Evolutionary conservation across 176 grass and related monocot species (phyloP).

Genomic region (Coix lacrymajobi): DNA sequence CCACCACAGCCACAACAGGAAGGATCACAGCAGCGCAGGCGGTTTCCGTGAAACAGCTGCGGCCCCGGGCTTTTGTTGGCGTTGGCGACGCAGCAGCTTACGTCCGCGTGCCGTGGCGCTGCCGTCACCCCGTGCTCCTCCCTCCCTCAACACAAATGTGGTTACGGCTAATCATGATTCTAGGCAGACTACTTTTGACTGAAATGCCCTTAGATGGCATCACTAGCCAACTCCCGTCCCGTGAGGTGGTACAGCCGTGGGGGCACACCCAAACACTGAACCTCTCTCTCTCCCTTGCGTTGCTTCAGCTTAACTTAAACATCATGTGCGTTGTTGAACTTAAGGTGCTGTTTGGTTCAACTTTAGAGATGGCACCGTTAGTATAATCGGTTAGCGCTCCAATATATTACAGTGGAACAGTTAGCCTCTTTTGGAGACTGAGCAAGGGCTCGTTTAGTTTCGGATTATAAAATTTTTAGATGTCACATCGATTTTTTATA

Average conservation of each 20-base stretch:
- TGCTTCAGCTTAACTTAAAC: not conserved
- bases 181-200: not conserved
- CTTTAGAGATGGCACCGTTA: too few relatives aligned
- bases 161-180: not conserved
- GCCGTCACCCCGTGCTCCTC: not conserved
- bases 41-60: conserved; percentile 13
- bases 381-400: too few relatives aligned
- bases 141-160: not conserved
- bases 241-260: not conserved
- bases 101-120: not conserved
- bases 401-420: too few relatives aligned
- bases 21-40: not conserved
- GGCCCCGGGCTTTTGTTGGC: not conserved
- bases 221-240: not conserved
- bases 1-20: not conserved
- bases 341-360: too few relatives aligned
- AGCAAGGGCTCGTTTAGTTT: too few relatives aligned
- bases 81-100: not conserved
- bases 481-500: too few relatives aligned
- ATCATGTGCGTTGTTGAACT: too few relatives aligned
- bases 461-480: too few relatives aligned
- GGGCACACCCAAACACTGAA: not conserved
- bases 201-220: not conserved
- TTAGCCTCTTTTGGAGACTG: too few relatives aligned
- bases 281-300: not conserved